A percentile compares a stretch with the other conserved stretches of the same genome.
phyloP scores from a whole-genome alignment of 805 yeast species.

The Barnettozyma botsteinii region DNA sequence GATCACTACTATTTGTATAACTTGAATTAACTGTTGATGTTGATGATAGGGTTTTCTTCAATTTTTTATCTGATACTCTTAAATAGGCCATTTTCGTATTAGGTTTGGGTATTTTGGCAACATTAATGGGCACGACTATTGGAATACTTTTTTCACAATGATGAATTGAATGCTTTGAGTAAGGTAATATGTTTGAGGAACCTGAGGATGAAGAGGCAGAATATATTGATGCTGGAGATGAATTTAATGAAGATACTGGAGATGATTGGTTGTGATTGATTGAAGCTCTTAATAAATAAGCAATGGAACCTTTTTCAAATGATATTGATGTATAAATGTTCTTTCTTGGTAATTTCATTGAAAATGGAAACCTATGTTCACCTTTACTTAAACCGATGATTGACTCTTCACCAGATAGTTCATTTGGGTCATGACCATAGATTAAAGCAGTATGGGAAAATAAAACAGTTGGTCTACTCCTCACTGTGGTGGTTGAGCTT shows the following conservation, averaged over 20 bases:
- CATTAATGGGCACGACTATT: slow-evolving; percentile 70
- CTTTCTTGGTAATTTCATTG: slow-evolving; percentile 71
- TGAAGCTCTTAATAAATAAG: slow-evolving; percentile 52
- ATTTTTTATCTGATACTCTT: slow-evolving; percentile 43
- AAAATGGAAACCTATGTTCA: slow-evolving; percentile 83
- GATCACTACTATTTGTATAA: slow-evolving; percentile 17
- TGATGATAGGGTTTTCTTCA: slow-evolving; percentile 34
- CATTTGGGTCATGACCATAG: slow-evolving; percentile 41
- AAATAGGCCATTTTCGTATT: slow-evolving; percentile 61
- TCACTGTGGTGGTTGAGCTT: slow-evolving; percentile 42
- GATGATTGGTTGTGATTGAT: slow-evolving; percentile 22
- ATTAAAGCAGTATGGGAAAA: slow-evolving; percentile 54
- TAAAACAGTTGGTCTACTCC: slow-evolving; percentile 46
- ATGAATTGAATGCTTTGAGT: slow-evolving; percentile 28
- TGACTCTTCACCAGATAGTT: slow-evolving; percentile 12
- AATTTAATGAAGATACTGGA: slow-evolving; percentile 14
- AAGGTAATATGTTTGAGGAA: slow-evolving; percentile 7
- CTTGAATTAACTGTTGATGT: slow-evolving; percentile 35
- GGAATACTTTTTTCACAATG: slow-evolving; percentile 53
- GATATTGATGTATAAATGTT: slow-evolving; percentile 68
- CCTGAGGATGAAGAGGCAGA: slow-evolving; percentile 17
- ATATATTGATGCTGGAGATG: slow-evolving; percentile 19
- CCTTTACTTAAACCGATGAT: slow-evolving; percentile 60
- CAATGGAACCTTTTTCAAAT: slow-evolving; percentile 81
- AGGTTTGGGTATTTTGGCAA: slow-evolving; percentile 57